Percentiles rank a stretch among this genome's conserved stretches.
Evolutionary conservation across 1,284 basidiomycete species (phyloP).

Genomic region (Ustilago shanxiensis): DNA sequence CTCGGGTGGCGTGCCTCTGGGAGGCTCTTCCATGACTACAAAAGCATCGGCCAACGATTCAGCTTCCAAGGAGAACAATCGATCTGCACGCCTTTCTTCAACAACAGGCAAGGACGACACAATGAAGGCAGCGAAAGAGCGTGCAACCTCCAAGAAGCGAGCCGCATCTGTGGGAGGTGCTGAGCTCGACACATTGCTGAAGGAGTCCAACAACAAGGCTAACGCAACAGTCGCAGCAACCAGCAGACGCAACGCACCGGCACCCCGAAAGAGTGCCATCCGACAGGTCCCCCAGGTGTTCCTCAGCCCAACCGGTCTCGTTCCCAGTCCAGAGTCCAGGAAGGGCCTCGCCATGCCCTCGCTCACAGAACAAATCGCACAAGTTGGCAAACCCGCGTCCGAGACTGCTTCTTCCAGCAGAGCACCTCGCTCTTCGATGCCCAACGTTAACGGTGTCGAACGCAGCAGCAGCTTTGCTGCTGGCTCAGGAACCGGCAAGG

Average conservation of each 20-base stretch:
- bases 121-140: constrained; percentile 40
- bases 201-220: constrained; percentile 34
- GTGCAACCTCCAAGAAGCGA: constrained; percentile 42
- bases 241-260: constrained; percentile 50
- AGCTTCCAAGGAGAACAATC: constrained; percentile 41
- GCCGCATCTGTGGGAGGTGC: constrained; percentile 47
- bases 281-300: constrained; percentile 61
- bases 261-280: constrained; percentile 62
- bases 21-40: constrained; percentile 50
- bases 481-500: constrained; percentile 15
- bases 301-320: constrained; percentile 59
- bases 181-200: constrained; percentile 44
- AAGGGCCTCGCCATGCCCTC: constrained; percentile 41
- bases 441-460: constrained; percentile 14
- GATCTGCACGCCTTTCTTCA: constrained; percentile 33
- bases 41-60: constrained; percentile 22
- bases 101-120: constrained; percentile 36
- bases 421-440: constrained; percentile 31
- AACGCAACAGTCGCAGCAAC: constrained; percentile 28
- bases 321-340: constrained; percentile 53
- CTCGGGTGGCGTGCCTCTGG: constrained; percentile 42
- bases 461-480: background rate
- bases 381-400: constrained; percentile 22
- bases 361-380: constrained; percentile 45
- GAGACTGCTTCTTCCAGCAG: constrained; percentile 16